A percentile compares a stretch with the other conserved stretches of the same genome.
These are phyloP conservation scores for Clavispora vitiphila DNA, from an alignment of 805 yeast genomes.

Conservation along the genomic window DNA sequence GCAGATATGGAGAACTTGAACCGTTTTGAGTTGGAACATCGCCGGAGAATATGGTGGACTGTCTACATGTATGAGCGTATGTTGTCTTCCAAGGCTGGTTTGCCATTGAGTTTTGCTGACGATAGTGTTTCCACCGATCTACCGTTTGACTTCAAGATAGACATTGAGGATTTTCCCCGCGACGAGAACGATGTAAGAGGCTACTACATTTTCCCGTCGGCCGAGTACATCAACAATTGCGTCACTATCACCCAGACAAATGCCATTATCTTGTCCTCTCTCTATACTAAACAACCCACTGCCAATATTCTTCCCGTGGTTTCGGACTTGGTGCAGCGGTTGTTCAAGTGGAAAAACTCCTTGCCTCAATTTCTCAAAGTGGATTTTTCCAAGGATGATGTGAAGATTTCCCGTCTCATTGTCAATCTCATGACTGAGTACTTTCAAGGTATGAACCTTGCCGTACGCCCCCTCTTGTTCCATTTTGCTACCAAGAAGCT, in stretches of 20 bases:
- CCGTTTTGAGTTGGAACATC: constrained; percentile 50
- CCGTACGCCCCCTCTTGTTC: constrained; percentile 70
- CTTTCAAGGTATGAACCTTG: constrained; percentile 75
- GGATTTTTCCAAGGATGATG: constrained; percentile 50
- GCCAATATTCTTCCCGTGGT: constrained; percentile 72
- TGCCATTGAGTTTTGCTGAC: constrained; percentile 74
- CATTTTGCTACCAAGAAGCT: constrained; percentile 70
- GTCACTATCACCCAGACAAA: constrained; percentile 75
- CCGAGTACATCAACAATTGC: constrained; percentile 71
- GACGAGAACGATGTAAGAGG: constrained; percentile 51
- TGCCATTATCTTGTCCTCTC: constrained; percentile 62
- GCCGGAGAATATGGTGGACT: constrained; percentile 46
- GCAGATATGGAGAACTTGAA: constrained; percentile 59
- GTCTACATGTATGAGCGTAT: constrained; percentile 56
- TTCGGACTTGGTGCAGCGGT: constrained; percentile 60
- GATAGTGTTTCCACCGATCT: constrained; percentile 75
- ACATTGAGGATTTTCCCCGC: constrained; percentile 30
- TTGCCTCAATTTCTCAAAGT: constrained; percentile 62
- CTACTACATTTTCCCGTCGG: constrained; percentile 70
- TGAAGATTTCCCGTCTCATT: constrained; percentile 58
- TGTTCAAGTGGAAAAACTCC: constrained; percentile 62
- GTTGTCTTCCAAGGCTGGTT: constrained; percentile 78
- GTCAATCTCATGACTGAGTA: constrained; percentile 79
- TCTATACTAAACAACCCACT: constrained; percentile 72
- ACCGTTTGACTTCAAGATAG: constrained; percentile 68